Base-by-base conservation (phyloP, 208 protist genomes). In the Borovskyia barvae region DNA sequence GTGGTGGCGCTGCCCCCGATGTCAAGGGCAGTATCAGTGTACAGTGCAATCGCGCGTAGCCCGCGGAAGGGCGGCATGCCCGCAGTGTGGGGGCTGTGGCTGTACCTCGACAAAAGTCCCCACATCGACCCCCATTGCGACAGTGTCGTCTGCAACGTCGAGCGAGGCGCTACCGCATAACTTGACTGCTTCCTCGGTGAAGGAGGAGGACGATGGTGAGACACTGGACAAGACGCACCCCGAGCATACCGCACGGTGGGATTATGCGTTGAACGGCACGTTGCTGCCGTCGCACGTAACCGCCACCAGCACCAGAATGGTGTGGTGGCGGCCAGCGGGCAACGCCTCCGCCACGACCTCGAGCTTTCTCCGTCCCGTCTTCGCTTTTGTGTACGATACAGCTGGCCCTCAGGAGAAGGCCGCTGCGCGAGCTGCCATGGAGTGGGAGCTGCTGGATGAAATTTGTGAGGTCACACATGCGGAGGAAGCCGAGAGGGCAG, bases 1-100 rank as follows among this genome's bases (percentile, higher is more conserved):
- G 36, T 87, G 79, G 83, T 87, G 80, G 76, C 62, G 70, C 30
- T 93, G 86, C 56, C 35, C 48, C 14, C 49, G 26, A 7, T 93
- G 86, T 42, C 53, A 64, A 5, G 35, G 49, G 25, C 68, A 50
- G 20, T 93, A 90, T 42, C 65, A 81, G 51, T 75, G 75, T 17
- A 74, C 77, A n/a, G 73, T 90, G 17, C 63, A 54, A 19, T 66
- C 75, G 26, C 86, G 86, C 20, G 53, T 87, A 19, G 42, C 45
- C 12, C 54, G 54, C 22, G 75, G 66, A 1, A 35, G 20, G 2
- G 55, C 64, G 26, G 70, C 77, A 22, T 93, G 82, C 41, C 78
- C 82, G 17, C 47, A 58, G 49, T 90, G 86, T 40, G 59, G 64
- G n/a, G 54, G 64, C 9, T 9, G 15, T 8, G 56, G 37, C 28